Percentiles rank a stretch among this genome's conserved stretches.
phyloP scores from a whole-genome alignment of 306 rosid species.

The Lathyrus sativus region DNA sequence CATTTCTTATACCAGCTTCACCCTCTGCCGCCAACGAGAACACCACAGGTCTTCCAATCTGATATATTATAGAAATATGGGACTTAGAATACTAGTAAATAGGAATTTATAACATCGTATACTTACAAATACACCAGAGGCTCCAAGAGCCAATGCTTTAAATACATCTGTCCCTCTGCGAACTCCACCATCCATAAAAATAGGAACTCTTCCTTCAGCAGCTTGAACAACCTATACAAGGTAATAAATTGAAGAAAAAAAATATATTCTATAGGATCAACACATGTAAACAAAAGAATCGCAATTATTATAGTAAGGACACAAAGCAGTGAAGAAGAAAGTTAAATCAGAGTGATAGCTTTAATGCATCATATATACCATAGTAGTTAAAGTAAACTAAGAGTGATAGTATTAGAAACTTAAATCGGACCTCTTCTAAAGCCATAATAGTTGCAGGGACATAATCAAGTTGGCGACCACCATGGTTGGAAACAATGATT shows the following conservation, averaged over 20 bases:
- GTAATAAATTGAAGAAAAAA: not conserved
- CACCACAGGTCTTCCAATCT: conserved; percentile 93
- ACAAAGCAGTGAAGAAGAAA: not conserved
- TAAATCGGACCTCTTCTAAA: conserved; percentile 63
- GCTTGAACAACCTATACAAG: conserved; percentile 70
- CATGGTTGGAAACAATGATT: conserved; percentile 87
- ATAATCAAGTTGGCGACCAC: conserved; percentile 97
- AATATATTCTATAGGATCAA: no score
- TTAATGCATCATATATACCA: no score
- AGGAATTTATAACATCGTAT: conserved; percentile 2
- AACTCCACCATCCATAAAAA: conserved; percentile 91
- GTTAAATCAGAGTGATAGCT: not conserved
- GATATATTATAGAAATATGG: conserved; percentile 13
- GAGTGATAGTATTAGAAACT: not conserved
- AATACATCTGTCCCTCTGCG: conserved; percentile 93
- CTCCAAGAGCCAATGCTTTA: conserved; percentile 95
- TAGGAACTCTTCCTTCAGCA: conserved; percentile 78
- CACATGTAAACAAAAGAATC: not conserved
- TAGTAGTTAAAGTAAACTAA: not conserved
- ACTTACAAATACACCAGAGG: conserved; percentile 86
- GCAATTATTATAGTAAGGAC: not conserved
- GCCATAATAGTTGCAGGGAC: conserved; percentile 85
- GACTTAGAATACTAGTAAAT: no score
- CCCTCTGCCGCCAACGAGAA: conserved; percentile 92
- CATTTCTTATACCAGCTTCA: conserved; percentile 86